phyloP scores from a whole-genome alignment of 345 rosid genomes.

The Brassica incana region DNA sequence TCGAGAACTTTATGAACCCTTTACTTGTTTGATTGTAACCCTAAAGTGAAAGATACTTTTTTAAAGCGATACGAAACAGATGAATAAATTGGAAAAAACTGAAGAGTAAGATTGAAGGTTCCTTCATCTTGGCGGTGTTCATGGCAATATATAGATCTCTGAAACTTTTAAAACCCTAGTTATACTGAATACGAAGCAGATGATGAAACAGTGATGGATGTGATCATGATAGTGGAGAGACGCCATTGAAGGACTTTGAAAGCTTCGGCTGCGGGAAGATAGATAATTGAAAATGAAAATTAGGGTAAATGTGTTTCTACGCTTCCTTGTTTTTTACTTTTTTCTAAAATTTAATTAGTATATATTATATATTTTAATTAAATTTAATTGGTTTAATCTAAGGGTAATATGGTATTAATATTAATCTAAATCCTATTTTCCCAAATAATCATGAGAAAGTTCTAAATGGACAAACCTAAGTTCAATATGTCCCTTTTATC shows the following conservation, averaged over 20 bases:
- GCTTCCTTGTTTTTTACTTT: no score
- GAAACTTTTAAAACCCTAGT: neutral
- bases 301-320: no score
- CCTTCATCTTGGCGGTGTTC: constrained; percentile 29
- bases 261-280: no score
- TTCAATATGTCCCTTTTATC: no score
- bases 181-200: neutral
- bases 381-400: no score
- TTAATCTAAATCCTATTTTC: no score
- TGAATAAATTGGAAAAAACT: neutral
- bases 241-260: neutral
- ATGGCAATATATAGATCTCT: neutral
- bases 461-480: no score
- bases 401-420: no score
- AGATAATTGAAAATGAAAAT: no score
- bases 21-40: constrained; percentile 38
- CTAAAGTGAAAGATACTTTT: constrained; percentile 29
- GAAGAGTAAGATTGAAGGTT: neutral
- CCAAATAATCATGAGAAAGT: no score
- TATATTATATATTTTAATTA: no score
- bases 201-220: constrained; percentile 5
- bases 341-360: no score
- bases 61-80: neutral
- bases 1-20: constrained; percentile 51
- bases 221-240: neutral